Base-by-base conservation (phyloP, 2,329 filamentous ascomycete genomes). In the Harringtonia aguacate region DNA sequence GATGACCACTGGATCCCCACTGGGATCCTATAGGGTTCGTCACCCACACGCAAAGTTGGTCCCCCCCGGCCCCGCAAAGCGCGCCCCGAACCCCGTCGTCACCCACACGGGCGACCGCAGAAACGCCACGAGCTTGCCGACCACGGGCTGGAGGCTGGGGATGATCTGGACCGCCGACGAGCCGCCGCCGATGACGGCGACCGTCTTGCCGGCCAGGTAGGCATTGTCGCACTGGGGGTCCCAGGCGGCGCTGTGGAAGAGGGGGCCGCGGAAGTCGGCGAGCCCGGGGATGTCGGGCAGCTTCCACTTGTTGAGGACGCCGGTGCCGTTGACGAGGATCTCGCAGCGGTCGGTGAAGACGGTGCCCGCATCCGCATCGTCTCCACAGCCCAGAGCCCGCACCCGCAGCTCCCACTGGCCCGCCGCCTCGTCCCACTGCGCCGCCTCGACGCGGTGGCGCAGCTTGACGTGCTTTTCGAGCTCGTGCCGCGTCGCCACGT, bases 1-100 rank as follows among this genome's bases (percentile, higher is more conserved):
- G n/a, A n/a, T n/a, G n/a, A n/a, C n/a, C n/a, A n/a, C n/a, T n/a
- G n/a, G n/a, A n/a, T n/a, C n/a, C n/a, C n/a, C n/a, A n/a, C n/a
- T n/a, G n/a, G n/a, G n/a, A n/a, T n/a, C n/a, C n/a, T n/a, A n/a
- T n/a, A n/a, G n/a, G n/a, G n/a, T n/a, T n/a, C n/a, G n/a, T n/a
- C n/a, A n/a, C n/a, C n/a, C n/a, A 31, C 75, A 69, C 49, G 72
- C 60, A 35, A 45, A 48, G n/a, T 44, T 48, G 20, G 36, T 31
- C 4, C 46, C 46, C 2, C 27, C 46, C 1, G 46, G 46, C 7
- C 43, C 46, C 8, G 46, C 43, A 6, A 46, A 41, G 44, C 72
- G 61, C 30, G 72, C 66, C 0, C 72, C 73, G 58, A 78, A 81
- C 0, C 75, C 74, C 3, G 73, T 69, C 0, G 79, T 75, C 22